A percentile compares a stretch with the other conserved stretches of the same genome.
These are phyloP conservation scores for Rhizodiscina lignyota DNA, from an alignment of 495 filamentous ascomycete species.

Conservation along the genomic window DNA sequence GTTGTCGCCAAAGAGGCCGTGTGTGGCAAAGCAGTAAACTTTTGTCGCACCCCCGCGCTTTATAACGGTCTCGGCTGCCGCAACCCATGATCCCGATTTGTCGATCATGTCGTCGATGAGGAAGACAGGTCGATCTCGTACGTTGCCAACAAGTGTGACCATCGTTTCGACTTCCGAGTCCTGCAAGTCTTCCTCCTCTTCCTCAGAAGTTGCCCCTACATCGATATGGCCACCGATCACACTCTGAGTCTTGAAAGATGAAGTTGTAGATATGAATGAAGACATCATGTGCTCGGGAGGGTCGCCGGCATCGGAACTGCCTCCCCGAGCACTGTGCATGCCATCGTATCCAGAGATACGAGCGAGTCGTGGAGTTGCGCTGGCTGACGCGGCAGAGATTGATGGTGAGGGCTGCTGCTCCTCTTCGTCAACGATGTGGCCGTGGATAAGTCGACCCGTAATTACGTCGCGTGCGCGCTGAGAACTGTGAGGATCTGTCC, in stretches of 20 bases:
- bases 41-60: slow-evolving; percentile 82
- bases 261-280: slow-evolving; percentile 46
- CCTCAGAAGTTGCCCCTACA: slow-evolving; percentile 62
- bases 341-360: background rate
- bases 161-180: slow-evolving; percentile 71
- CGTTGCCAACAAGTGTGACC: slow-evolving; percentile 90
- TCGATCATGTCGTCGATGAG: slow-evolving; percentile 99
- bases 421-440: slow-evolving; percentile 90
- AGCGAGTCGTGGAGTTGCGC: slow-evolving; percentile 18
- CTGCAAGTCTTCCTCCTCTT: slow-evolving; percentile 65
- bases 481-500: slow-evolving; percentile 3
- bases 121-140: slow-evolving; percentile 69
- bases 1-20: slow-evolving; percentile 82
- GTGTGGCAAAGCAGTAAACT: slow-evolving; percentile 95
- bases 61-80: slow-evolving; percentile 92
- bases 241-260: slow-evolving; percentile 20
- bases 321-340: slow-evolving; percentile 2
- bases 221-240: slow-evolving; percentile 72
- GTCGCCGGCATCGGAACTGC: slow-evolving; percentile 26
- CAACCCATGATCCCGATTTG: slow-evolving; percentile 91
- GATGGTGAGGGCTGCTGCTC: slow-evolving; percentile 69
- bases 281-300: slow-evolving; percentile 43
- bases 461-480: slow-evolving; percentile 72
- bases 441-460: slow-evolving; percentile 82
- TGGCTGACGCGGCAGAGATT: slow-evolving; percentile 45